Base-by-base conservation (phyloP, 768 basidiomycete genomes). In the Macrolepiota dolichaula region DNA sequence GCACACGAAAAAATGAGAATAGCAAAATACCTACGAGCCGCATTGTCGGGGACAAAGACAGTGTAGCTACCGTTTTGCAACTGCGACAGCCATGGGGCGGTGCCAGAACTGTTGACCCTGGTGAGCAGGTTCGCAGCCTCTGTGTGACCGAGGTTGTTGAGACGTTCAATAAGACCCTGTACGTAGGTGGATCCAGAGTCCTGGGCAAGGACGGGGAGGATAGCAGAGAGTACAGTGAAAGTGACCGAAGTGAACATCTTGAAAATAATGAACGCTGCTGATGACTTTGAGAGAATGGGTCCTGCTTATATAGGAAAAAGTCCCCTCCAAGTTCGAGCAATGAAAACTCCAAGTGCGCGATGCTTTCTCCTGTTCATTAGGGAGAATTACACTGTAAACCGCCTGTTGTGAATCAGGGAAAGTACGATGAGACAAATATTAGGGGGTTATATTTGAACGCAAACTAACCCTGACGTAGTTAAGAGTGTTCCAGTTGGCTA, bases 1-100 rank as follows among this genome's bases (percentile, higher is more conserved):
- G 53, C 54, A 76, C 67, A 67, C 55, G 15, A 24, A 35, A n/a
- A 24, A 42, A 57, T 32, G 49, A 63, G 19, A 15, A 22, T 0
- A 35, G 27, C 5, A 36, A 37, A 38, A 75, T n/a, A 17, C 79
- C 62, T 57, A 86, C 85, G 78, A 4, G 89, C 87, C 1, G 67
- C 65, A 64, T 89, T 77, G 54, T 70, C 78, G 3, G 87, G 86
- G 0, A 82, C 84, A 67, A 89, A 88, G 13, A 89, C 63, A 0
- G 84, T 81, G 61, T 72, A 77, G 40, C 79, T 73, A 4, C 80
- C 82, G 29, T 69, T 70, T 1, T 77, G 68, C n/a, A 85, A 71
- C 57, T 76, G 63, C 5, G 66, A 50, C 36, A 87, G 71, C n/a
- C 87, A 68, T 17, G 67, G 63, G 4, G 84, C 88, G 6, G 62